These are phyloP conservation scores for Lepraria neglecta DNA, from an alignment of 495 filamentous ascomycete species.

Conservation along the genomic window DNA sequence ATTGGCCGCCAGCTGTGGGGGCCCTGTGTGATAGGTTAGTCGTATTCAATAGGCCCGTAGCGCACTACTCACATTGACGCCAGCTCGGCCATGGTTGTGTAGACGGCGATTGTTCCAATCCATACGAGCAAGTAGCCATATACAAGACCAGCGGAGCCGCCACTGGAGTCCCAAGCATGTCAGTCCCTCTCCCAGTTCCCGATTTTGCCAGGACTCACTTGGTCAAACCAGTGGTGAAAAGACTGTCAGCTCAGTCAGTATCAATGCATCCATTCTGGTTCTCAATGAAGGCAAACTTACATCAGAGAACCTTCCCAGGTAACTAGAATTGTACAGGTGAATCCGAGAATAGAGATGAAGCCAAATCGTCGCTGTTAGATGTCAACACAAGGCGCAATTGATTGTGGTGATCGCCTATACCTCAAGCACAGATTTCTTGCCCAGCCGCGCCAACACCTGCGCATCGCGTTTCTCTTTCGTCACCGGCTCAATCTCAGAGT, in stretches of 20 bases:
- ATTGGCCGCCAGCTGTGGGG: conserved; percentile 47
- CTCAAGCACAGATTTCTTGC: conserved; percentile 47
- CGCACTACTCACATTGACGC: conserved; percentile 29
- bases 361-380: conserved; percentile 37
- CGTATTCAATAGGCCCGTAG: background rate
- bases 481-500: conserved; percentile 11
- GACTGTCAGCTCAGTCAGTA: conserved; percentile 10
- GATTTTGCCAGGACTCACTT: conserved; percentile 15
- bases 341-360: conserved; percentile 43
- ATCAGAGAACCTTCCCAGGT: conserved; percentile 43
- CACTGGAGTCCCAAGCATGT: conserved; percentile 28
- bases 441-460: conserved; percentile 40
- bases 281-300: conserved; percentile 14
- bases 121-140: conserved; percentile 47
- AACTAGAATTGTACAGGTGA: conserved; percentile 40
- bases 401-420: conserved; percentile 17
- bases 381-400: background rate
- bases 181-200: background rate
- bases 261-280: background rate
- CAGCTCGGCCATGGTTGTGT: conserved; percentile 32
- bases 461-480: conserved; percentile 35
- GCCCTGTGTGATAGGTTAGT: conserved; percentile 31
- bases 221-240: conserved; percentile 26
- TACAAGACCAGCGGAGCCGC: conserved; percentile 45
- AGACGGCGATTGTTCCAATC: conserved; percentile 36